Evolutionary conservation across 1,284 basidiomycete genomes (phyloP), one percentile per base, ranked within the genome.

Genomic region (Cystobasidiaceae sp.): DNA sequence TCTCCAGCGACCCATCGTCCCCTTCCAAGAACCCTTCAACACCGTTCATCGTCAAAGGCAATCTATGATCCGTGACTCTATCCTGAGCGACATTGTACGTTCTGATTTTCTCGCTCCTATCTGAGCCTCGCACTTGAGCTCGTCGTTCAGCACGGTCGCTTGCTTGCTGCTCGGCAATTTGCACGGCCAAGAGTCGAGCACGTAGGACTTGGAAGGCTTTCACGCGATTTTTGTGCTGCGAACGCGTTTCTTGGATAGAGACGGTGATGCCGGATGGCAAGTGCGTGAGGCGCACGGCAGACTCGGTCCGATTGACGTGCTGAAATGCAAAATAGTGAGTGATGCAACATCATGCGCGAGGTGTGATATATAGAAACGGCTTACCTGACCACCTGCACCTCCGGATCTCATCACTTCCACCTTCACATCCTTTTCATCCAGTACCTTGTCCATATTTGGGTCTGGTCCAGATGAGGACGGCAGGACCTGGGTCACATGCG

Each of bases 241-340:
- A 92, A 8, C 96, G 84, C 69, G 93, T 93, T 73, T 99, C 94
- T 79, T 98, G 96, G 91, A 97, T 97, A 3, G 92, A 93, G 8
- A 98, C 96, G 0, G 87, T 88, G 62, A 97, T 89, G 0, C 93
- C 93, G 0, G 92, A 90, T 0, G 96, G 94, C 13, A 90, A 79
- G 73, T 98, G 96, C 0, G 93, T 96, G 34, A 98, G 78, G 0
- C 96, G 86, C n/a, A 99, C 90, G 0, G 96, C 96, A 0, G 93
- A 97, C 77, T 98, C 96, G 0, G 94, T 98, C 82, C 90, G 92
- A 80, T 98, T 99, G 73, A 98, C 96, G 78, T 98, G 94, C 87
- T 94, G 73, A 3, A 52, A 11, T 27, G 1, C 4, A 23, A 13
- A 39, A 17, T 4, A 21, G 11, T n/a, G 7, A 23, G 8, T 39